Evolutionary conservation across 2,329 filamentous ascomycete species (phyloP).

Genomic region (Aspergillus amoenus): DNA sequence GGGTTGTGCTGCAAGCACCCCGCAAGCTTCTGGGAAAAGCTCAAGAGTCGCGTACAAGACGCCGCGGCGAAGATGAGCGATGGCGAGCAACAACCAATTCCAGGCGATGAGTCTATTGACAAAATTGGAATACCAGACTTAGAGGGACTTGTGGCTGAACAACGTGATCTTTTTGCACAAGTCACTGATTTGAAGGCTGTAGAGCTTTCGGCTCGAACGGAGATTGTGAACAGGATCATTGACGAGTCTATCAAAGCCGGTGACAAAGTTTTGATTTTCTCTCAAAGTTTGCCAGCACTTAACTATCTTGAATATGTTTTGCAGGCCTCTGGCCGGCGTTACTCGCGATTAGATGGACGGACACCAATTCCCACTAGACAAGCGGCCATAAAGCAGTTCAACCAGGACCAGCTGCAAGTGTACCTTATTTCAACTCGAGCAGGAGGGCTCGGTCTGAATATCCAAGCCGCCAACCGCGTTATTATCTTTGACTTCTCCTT

Average conservation of each 20-base stretch:
- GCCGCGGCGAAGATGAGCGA: constrained; percentile 15
- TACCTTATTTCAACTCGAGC: constrained; percentile 82
- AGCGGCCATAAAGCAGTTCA: constrained; percentile 66
- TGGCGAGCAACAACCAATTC: constrained; percentile 13
- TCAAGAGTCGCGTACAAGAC: constrained; percentile 41
- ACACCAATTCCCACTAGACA: constrained; percentile 61
- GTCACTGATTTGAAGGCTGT: constrained; percentile 43
- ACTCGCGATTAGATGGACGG: constrained; percentile 66
- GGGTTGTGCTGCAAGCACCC: constrained; percentile 61
- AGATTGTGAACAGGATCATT: constrained; percentile 68
- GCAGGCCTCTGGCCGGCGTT: constrained; percentile 45
- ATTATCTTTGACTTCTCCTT: constrained; percentile 82
- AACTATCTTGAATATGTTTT: constrained; percentile 66
- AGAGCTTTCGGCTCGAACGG: constrained; percentile 65
- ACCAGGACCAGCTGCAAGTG: constrained; percentile 55
- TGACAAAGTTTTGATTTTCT: constrained; percentile 82
- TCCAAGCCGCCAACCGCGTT: constrained; percentile 79
- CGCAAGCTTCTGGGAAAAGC: constrained; percentile 50
- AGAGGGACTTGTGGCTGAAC: constrained; percentile 33
- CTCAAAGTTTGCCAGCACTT: constrained; percentile 68
- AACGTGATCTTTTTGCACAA: constrained; percentile 29
- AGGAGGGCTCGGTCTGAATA: constrained; percentile 80
- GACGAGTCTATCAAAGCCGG: constrained; percentile 58
- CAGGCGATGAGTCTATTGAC: constrained; percentile 35
- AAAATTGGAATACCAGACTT: constrained; percentile 35